These are phyloP conservation scores for Endocarpon pusillum DNA, from an alignment of 495 filamentous ascomycete species.

Conservation along the genomic window DNA sequence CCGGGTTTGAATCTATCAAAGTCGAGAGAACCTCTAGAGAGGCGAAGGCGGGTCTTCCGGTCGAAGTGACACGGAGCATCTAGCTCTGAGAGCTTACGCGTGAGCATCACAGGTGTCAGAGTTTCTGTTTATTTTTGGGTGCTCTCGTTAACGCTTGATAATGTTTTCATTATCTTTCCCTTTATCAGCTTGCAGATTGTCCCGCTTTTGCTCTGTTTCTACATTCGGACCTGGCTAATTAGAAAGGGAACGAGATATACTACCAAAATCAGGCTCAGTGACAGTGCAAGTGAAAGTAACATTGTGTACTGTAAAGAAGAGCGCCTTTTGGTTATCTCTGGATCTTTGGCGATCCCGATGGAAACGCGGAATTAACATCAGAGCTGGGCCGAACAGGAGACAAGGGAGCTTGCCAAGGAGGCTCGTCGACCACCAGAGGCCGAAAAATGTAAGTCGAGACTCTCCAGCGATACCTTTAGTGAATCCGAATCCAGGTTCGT, in stretches of 20 bases:
- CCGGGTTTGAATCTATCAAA: background rate
- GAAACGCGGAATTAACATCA: background rate
- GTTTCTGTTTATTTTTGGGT: background rate
- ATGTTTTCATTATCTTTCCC: background rate
- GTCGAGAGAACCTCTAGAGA: background rate
- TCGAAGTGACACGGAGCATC: slow-evolving; percentile 1
- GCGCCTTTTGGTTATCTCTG: slow-evolving; percentile 79
- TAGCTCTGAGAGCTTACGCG: background rate
- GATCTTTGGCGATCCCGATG: slow-evolving; percentile 65
- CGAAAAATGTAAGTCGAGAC: background rate
- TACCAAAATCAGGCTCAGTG: background rate
- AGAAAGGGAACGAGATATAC: background rate
- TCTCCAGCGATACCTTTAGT: background rate
- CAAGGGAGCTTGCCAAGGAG: background rate
- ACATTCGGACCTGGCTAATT: background rate
- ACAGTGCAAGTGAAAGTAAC: background rate
- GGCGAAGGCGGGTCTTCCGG: background rate
- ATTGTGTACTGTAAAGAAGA: slow-evolving; percentile 16
- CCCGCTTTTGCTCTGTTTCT: background rate
- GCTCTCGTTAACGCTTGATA: background rate
- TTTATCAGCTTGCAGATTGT: background rate
- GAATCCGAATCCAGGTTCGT: background rate
- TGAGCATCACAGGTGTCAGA: background rate
- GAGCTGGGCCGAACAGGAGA: slow-evolving; percentile 1
- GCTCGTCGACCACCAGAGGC: slow-evolving; percentile 1